Base-by-base conservation (phyloP, 2,329 filamentous ascomycete genomes). In the Fusarium sp. region DNA sequence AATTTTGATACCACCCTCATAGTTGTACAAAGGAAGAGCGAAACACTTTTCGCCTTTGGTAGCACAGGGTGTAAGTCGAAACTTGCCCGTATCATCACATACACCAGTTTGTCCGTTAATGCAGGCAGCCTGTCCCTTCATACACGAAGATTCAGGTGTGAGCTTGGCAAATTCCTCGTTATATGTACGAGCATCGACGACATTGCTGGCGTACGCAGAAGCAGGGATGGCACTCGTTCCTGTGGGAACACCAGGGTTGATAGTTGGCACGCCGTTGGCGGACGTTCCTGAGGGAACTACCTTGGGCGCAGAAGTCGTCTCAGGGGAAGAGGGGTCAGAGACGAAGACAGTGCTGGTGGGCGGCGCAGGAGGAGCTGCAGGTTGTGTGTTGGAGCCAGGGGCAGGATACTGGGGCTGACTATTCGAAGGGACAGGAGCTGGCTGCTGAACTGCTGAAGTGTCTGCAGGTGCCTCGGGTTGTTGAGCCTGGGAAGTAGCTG, bases 11-110 rank as follows among this genome's bases (percentile, higher is more conserved):
- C 87, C 88, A 1, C 74, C 70, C 38, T 64, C 73, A 1, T 81
- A 82, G 14, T 78, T 83, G 40, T 82, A 83, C 81, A 89, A 84
- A 1, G 89, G 89, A 67, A 90, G 76, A 4, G 86, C 88, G 52
- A 84, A 86, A 77, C 88, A 90, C 50, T 80, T 77, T 13, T 78
- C 79, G 2, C 69, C 53, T 1, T 55, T 13, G 6, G 26, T 50
- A 12, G 41, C 44, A 42, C 84, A 84, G 13, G 77, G 66, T 1
- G 71, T 74, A 20, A 88, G 81, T 7, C 78, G 73, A 71, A 86
- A 90, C 1, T 72, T 75, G 20, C 84, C 84, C 8, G 67, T 62
- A 14, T 68, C 64, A 32, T 78, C 77, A 73, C 89, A 91, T 17
- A 76, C 76, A n/a, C 81, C 87, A 7, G 86, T 73, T 53, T 84